Evolutionary conservation across 1,284 basidiomycete genomes (phyloP).

Genomic region (Heterobasidion parviporum): DNA sequence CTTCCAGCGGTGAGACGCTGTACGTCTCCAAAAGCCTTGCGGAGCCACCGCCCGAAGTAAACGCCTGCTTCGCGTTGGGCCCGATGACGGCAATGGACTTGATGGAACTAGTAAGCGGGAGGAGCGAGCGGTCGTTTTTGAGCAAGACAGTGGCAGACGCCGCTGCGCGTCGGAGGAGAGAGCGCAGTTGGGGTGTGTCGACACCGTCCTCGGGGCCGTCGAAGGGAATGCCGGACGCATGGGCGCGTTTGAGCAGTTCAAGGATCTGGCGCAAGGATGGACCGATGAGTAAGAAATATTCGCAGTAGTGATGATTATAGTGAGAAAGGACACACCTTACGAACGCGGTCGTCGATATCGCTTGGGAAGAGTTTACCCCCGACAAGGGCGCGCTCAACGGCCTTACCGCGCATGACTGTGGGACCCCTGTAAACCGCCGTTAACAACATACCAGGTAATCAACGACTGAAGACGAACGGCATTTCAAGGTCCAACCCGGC

Average conservation of each 20-base stretch:
- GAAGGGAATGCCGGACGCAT: conserved; percentile 48
- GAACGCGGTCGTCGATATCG: conserved; percentile 49
- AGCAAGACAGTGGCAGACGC: conserved; percentile 61
- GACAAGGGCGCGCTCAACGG: conserved; percentile 30
- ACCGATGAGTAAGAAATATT: conserved; percentile 11
- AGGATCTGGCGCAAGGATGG: conserved; percentile 21
- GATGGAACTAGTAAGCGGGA: conserved; percentile 27
- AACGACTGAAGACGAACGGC: conserved; percentile 33
- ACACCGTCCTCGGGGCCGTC: conserved; percentile 56
- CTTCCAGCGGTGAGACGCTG: conserved; percentile 47
- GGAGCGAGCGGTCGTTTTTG: conserved; percentile 48
- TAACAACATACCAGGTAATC: background rate
- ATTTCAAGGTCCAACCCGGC: conserved; percentile 65
- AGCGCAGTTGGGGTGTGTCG: conserved; percentile 43
- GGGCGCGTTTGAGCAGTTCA: conserved; percentile 27
- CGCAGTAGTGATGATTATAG: conserved; percentile 15
- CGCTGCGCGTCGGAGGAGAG: conserved; percentile 50
- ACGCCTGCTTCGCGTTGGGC: conserved; percentile 43
- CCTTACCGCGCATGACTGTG: conserved; percentile 36
- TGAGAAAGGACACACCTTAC: conserved; percentile 19
- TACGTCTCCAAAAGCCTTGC: conserved; percentile 38
- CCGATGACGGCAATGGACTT: conserved; percentile 43
- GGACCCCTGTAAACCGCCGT: conserved; percentile 24
- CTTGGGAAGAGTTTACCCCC: conserved; percentile 31
- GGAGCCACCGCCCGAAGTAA: conserved; percentile 41